A percentile compares a stretch with the other conserved stretches of the same genome.
phyloP scores from a whole-genome alignment of 805 yeast species.

The Teunomyces kruisii region DNA sequence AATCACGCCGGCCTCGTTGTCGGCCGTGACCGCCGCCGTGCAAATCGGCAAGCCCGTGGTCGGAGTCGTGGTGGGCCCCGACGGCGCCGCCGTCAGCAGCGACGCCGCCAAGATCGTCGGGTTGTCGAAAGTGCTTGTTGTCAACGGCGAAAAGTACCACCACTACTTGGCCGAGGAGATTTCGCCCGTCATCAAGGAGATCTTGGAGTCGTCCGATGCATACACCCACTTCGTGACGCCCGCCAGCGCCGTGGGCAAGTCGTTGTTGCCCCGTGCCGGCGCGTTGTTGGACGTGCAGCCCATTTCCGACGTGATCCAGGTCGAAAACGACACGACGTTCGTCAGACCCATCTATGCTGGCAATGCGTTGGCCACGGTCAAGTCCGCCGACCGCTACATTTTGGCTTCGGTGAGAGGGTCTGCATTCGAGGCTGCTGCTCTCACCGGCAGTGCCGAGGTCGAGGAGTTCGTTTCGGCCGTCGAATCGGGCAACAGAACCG shows the following conservation, averaged over 20 bases:
- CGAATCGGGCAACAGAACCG: slow-evolving; percentile 24
- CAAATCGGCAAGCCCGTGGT: slow-evolving; percentile 75
- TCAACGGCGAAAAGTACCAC: slow-evolving; percentile 58
- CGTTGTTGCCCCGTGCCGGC: slow-evolving; percentile 80
- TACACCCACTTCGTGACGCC: slow-evolving; percentile 75
- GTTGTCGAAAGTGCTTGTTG: slow-evolving; percentile 55
- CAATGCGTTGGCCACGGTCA: slow-evolving; percentile 82
- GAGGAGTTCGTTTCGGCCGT: slow-evolving; percentile 45
- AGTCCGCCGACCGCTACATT: slow-evolving; percentile 62
- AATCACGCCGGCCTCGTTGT: slow-evolving; percentile 66
- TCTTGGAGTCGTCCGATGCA: slow-evolving; percentile 42
- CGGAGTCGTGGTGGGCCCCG: slow-evolving; percentile 72
- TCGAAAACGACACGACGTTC: slow-evolving; percentile 68
- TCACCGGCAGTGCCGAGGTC: slow-evolving; percentile 37
- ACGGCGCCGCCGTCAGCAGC: slow-evolving; percentile 47
- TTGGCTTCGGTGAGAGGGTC: slow-evolving; percentile 82
- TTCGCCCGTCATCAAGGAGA: slow-evolving; percentile 60
- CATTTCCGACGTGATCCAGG: slow-evolving; percentile 73
- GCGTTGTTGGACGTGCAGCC: slow-evolving; percentile 88
- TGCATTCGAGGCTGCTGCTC: slow-evolving; percentile 58
- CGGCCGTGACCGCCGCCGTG: slow-evolving; percentile 75
- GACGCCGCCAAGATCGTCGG: slow-evolving; percentile 54
- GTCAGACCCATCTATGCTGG: slow-evolving; percentile 96
- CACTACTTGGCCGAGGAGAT: slow-evolving; percentile 78
- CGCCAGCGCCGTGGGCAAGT: slow-evolving; percentile 86